Evolutionary conservation across 176 grass and related monocot genomes (phyloP), one percentile per base, ranked within the genome.

Genomic region (Bonia amplexicaulis): DNA sequence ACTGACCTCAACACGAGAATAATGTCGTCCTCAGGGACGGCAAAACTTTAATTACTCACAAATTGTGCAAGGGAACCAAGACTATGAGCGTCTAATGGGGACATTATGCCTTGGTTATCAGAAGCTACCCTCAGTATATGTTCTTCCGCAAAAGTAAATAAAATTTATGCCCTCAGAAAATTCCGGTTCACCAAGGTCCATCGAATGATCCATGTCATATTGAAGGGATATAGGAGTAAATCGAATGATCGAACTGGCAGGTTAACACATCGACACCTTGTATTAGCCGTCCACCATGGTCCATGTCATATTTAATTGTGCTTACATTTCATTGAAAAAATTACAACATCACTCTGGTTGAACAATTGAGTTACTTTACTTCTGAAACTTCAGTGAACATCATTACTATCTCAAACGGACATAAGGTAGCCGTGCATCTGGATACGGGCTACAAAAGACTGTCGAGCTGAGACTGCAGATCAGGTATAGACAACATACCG

Each of bases 401-500:
- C 8, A 31, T 12, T 47, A 44, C 55, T 41, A 47, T 49, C 29
- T 35, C 73, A 68, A 33, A 7, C 6, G 26, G 22, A 55, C 46
- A 48, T 25, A 73, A 20, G 22, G 1, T 57, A 29, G 20, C n/a
- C 27, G n/a, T 59, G 20, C 55, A 59, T 59, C 9, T 59, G 55
- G 55, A 59, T 82, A 72, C 26, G 14, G 23, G 51, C 73, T 99
- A 99, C 74, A 96, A 60, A 69, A 99, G 90, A 55, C 69, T 86
- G 58, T 95, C 96, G 0, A 96, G 93, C 73, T 92, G 91, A 71
- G 90, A 91, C 82, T 99, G 91, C 46, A 98, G 72, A 47, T 99
- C 90, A 68, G 88, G 78, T 86, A 96, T 86, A 27, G 90, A 19
- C 77, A 76, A 33, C 85, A 90, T 86, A 46, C 91, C 84, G 8